Conservation (phyloP, 169 alveolate genomes). For the Plasmodium ovale region DNA sequence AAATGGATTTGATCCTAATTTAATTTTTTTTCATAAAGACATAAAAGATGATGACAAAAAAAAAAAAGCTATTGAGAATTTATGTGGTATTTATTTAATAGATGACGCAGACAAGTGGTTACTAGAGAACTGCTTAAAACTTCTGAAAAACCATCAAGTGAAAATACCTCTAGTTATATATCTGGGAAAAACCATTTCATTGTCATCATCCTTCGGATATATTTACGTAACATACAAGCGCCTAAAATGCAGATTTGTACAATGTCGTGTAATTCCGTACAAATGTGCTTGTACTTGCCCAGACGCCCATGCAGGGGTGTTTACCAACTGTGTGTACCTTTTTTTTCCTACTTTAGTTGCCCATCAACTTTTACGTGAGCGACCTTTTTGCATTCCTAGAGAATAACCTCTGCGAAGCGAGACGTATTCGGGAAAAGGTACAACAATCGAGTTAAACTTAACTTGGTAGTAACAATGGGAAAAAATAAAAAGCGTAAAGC, state of each 20-base stretch:
- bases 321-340: neutral
- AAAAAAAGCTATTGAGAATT: conserved; percentile 38
- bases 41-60: conserved; percentile 42
- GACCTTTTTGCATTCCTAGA: conserved; percentile 53
- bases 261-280: no score
- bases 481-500: no score
- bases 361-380: conserved; percentile 53
- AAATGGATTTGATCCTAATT: conserved; percentile 71
- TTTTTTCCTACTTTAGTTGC: conserved; percentile 23
- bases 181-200: conserved; percentile 5
- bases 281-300: no score
- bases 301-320: no score
- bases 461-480: no score
- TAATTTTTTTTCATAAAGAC: conserved; percentile 72
- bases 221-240: conserved; percentile 46
- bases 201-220: conserved; percentile 68
- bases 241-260: no score
- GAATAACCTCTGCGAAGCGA: conserved; percentile 35
- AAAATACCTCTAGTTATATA: conserved; percentile 65
- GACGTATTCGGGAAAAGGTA: conserved; percentile 59
- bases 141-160: conserved; percentile 63
- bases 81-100: conserved; percentile 72
- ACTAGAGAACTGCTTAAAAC: conserved; percentile 68
- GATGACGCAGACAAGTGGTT: conserved; percentile 77
- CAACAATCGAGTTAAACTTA: no score